These are phyloP conservation scores for Geosmithia putterillii DNA, from an alignment of 2,329 filamentous ascomycete genomes.

Conservation along the genomic window DNA sequence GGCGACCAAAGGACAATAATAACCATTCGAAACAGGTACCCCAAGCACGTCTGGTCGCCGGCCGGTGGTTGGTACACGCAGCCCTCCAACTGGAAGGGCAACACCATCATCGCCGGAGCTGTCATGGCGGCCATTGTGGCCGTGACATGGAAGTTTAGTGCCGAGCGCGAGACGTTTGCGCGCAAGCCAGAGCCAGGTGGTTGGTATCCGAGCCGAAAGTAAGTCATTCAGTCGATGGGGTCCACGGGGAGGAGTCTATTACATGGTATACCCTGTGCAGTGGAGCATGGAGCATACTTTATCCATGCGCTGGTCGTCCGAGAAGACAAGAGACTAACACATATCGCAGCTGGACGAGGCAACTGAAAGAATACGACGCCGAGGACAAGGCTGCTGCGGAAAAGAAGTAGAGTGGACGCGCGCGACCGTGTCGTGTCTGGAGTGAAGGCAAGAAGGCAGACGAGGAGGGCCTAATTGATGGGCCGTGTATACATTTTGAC, in stretches of 20 bases:
- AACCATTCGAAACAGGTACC: slow-evolving; percentile 51
- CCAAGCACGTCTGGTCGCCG: slow-evolving; percentile 99
- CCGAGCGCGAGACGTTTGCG: slow-evolving; percentile 59
- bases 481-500: too few relatives aligned
- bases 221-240: slow-evolving; percentile 22
- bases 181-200: slow-evolving; percentile 64
- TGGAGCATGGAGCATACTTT: not conserved
- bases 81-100: slow-evolving; percentile 87
- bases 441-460: too few relatives aligned
- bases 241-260: not conserved
- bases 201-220: slow-evolving; percentile 81
- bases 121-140: slow-evolving; percentile 57
- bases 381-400: slow-evolving; percentile 24
- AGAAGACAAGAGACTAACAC: slow-evolving; percentile 8
- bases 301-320: not conserved
- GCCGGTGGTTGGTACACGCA: slow-evolving; percentile 96
- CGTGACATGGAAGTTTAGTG: slow-evolving; percentile 59
- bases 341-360: slow-evolving; percentile 28
- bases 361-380: slow-evolving; percentile 30
- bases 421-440: too few relatives aligned
- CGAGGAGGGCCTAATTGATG: too few relatives aligned
- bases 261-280: not conserved
- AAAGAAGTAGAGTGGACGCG: slow-evolving; percentile 13
- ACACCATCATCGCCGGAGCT: slow-evolving; percentile 66
- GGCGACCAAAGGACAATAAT: too few relatives aligned